These are phyloP conservation scores for Crepidotus variabilis DNA, from an alignment of 768 basidiomycete genomes.

Conservation along the genomic window DNA sequence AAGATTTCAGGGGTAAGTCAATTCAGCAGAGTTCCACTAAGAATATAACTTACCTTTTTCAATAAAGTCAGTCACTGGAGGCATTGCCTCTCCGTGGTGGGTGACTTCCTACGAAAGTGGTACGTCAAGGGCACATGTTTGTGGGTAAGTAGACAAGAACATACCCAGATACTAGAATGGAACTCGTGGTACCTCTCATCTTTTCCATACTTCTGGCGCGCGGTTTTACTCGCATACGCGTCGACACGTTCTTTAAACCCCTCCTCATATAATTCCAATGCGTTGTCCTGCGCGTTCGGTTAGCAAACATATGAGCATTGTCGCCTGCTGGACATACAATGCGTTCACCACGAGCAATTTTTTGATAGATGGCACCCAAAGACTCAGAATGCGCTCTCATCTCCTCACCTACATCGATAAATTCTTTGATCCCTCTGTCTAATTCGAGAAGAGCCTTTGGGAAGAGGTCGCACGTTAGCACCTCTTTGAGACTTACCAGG, in stretches of 20 bases:
- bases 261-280: conserved; percentile 45
- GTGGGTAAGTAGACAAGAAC: conserved; percentile 18
- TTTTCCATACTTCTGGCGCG: conserved; percentile 77
- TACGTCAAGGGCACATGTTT: not conserved
- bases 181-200: conserved; percentile 56
- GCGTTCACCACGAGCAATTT: conserved; percentile 49
- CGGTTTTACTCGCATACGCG: conserved; percentile 55
- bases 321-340: conserved; percentile 42
- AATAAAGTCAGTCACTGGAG: conserved; percentile 72
- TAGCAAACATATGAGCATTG: not conserved
- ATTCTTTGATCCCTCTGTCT: conserved; percentile 62
- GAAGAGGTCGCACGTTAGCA: conserved; percentile 2
- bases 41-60: conserved; percentile 48
- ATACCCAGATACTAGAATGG: conserved; percentile 64
- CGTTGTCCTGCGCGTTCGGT: conserved; percentile 38
- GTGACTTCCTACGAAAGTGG: conserved; percentile 50
- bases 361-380: conserved; percentile 54
- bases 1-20: not conserved
- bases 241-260: conserved; percentile 39
- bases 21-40: not conserved
- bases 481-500: not conserved
- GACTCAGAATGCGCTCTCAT: conserved; percentile 53
- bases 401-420: conserved; percentile 64
- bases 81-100: conserved; percentile 65
- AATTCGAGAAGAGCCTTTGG: conserved; percentile 53